A percentile compares a stretch with the other conserved stretches of the same genome.
These are phyloP conservation scores for Sporothrix curviconia DNA, from an alignment of 2,329 filamentous ascomycete species.

Conservation along the genomic window DNA sequence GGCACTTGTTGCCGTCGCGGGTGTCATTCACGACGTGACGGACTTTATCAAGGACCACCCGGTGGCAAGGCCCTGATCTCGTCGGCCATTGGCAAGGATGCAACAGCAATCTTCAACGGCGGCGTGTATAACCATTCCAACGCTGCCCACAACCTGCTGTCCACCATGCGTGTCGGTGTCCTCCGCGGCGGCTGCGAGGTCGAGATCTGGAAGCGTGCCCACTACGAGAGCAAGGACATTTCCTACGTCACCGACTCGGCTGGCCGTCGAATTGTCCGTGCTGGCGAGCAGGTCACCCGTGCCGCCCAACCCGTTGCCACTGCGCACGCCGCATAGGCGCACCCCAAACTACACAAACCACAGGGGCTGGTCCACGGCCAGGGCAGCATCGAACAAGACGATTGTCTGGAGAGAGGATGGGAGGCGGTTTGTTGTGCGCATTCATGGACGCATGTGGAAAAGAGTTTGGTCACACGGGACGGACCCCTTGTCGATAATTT, in stretches of 20 bases:
- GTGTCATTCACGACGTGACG: slow-evolving; percentile 78
- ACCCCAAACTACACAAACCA: not conserved
- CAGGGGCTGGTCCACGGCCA: not conserved
- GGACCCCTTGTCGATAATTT: not conserved
- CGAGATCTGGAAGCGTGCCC: slow-evolving; percentile 86
- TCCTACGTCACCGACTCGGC: slow-evolving; percentile 72
- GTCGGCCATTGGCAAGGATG: slow-evolving; percentile 78
- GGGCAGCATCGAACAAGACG: not conserved
- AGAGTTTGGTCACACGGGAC: not conserved
- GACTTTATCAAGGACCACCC: slow-evolving; percentile 84
- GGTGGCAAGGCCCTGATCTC: slow-evolving; percentile 82
- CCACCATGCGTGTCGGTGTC: slow-evolving; percentile 81
- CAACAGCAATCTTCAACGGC: slow-evolving; percentile 85
- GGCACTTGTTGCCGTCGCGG: slow-evolving; percentile 69
- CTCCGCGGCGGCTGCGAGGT: slow-evolving; percentile 82
- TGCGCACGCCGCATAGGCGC: slow-evolving; percentile 68
- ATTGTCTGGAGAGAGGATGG: not conserved
- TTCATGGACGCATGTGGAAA: not conserved
- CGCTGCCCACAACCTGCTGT: slow-evolving; percentile 80
- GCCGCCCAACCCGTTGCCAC: slow-evolving; percentile 71
- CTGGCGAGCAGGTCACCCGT: slow-evolving; percentile 79
- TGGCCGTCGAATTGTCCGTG: slow-evolving; percentile 77
- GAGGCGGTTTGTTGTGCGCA: slow-evolving; percentile 5
- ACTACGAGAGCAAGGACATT: slow-evolving; percentile 77
- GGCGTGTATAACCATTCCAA: slow-evolving; percentile 88